phyloP scores from a whole-genome alignment of 257 asterid species.

The Solanum piurae region DNA sequence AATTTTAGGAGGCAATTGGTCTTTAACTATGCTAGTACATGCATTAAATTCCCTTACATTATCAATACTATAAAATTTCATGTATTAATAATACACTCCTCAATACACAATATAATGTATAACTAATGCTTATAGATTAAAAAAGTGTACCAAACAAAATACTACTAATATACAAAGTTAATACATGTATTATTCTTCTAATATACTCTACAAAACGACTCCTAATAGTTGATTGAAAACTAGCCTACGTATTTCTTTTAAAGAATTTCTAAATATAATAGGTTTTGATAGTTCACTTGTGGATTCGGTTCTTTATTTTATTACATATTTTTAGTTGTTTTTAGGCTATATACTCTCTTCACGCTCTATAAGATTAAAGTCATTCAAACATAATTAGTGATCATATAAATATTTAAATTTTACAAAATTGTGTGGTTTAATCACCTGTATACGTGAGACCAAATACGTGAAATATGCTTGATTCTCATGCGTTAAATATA shows the following conservation, averaged over 20 bases:
- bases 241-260: not conserved
- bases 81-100: no score
- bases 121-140: no score
- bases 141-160: not conserved
- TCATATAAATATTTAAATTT: not conserved
- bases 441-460: no score
- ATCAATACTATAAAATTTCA: no score
- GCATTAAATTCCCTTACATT: not conserved
- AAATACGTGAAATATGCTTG: no score
- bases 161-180: not conserved
- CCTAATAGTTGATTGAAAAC: not conserved
- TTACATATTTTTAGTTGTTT: not conserved
- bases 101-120: not conserved
- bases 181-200: not conserved
- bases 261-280: not conserved
- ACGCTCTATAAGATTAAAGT: not conserved
- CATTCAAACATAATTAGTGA: not conserved
- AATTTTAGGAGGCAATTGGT: no score
- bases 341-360: not conserved
- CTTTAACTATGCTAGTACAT: no score
- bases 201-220: not conserved
- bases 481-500: not conserved
- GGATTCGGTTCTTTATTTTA: not conserved
- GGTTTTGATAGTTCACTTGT: not conserved
- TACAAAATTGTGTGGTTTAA: no score